Evolutionary conservation across 2,329 filamentous ascomycete genomes (phyloP).

Genomic region (Fusarium sp.): DNA sequence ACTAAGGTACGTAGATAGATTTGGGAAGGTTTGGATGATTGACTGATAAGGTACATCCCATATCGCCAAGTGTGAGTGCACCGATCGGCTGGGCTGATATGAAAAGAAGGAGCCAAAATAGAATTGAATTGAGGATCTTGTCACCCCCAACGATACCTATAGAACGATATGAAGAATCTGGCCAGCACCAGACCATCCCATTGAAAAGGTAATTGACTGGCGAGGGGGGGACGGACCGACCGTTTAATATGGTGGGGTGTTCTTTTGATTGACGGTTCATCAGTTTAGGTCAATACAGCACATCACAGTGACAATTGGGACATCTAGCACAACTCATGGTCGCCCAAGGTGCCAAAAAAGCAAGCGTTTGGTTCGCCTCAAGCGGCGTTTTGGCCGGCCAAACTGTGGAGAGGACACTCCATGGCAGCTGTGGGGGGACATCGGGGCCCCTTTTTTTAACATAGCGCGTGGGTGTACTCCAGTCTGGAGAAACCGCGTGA

Average conservation of each 20-base stretch:
- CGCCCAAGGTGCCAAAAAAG: slow-evolving; percentile 4
- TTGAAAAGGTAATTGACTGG: not conserved
- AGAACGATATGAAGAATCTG: not conserved
- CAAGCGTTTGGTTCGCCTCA: slow-evolving; percentile 50
- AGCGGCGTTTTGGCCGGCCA: slow-evolving; percentile 65
- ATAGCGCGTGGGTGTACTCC: slow-evolving; percentile 3
- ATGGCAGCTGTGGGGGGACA: slow-evolving; percentile 25
- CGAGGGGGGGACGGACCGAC: slow-evolving; percentile 31
- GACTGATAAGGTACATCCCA: slow-evolving; percentile 5
- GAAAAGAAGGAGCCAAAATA: not conserved
- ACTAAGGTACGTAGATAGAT: not conserved
- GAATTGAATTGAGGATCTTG: slow-evolving; percentile 5
- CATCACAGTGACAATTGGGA: slow-evolving; percentile 12
- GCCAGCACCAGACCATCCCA: not conserved
- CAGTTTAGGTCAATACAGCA: slow-evolving; percentile 9
- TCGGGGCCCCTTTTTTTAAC: slow-evolving; percentile 23
- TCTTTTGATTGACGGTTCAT: not conserved
- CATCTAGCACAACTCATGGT: slow-evolving; percentile 19
- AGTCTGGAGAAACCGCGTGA: slow-evolving; percentile 31
- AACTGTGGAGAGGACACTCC: slow-evolving; percentile 60
- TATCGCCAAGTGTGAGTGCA: not conserved
- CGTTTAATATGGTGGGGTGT: slow-evolving; percentile 20
- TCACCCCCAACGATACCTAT: not conserved
- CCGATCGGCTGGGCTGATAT: not conserved
- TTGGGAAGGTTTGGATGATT: not conserved